Evolutionary conservation across 352 stramenopile species (phyloP).

Genomic region (Globisporangium nagaii): DNA sequence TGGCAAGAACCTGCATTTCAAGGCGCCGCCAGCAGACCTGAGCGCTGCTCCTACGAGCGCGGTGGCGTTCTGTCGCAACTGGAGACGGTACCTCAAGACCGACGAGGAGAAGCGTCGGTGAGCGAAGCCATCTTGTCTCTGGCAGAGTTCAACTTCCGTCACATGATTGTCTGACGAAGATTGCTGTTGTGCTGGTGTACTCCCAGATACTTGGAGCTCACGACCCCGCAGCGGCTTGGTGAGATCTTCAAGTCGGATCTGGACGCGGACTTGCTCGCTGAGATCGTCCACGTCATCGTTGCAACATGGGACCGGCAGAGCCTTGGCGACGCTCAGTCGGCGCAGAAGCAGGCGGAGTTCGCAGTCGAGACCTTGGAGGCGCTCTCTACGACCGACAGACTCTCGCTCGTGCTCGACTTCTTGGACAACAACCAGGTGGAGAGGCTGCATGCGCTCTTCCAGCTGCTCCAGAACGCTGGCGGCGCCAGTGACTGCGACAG

Average conservation of each 20-base stretch:
- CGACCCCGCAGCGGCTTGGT: conserved; percentile 32
- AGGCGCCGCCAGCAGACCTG: conserved; percentile 14
- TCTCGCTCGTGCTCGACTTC: conserved; percentile 65
- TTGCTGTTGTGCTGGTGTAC: not conserved
- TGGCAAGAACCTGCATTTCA: conserved; percentile 19
- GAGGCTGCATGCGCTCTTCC: conserved; percentile 29
- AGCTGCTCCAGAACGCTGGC: conserved; percentile 4
- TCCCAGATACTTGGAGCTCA: conserved; percentile 61
- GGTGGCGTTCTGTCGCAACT: conserved; percentile 66
- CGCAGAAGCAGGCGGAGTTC: conserved; percentile 21
- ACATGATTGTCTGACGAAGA: not conserved
- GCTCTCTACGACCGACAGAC: conserved; percentile 38
- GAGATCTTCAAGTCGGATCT: conserved; percentile 65
- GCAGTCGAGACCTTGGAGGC: conserved; percentile 28
- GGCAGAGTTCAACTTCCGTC: too few species aligned
- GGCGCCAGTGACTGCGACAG: not conserved
- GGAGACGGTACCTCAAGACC: conserved; percentile 58
- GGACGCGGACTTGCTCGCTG: conserved; percentile 63
- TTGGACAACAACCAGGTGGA: conserved; percentile 64
- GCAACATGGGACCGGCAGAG: conserved; percentile 15
- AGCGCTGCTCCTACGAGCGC: conserved; percentile 30
- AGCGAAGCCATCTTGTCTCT: too few species aligned
- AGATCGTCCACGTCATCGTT: conserved; percentile 53
- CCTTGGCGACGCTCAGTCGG: conserved; percentile 2
- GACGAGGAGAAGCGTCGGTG: conserved; percentile 48